phyloP scores from a whole-genome alignment of 108 stramenopile genomes.

The Seminavis robusta region DNA sequence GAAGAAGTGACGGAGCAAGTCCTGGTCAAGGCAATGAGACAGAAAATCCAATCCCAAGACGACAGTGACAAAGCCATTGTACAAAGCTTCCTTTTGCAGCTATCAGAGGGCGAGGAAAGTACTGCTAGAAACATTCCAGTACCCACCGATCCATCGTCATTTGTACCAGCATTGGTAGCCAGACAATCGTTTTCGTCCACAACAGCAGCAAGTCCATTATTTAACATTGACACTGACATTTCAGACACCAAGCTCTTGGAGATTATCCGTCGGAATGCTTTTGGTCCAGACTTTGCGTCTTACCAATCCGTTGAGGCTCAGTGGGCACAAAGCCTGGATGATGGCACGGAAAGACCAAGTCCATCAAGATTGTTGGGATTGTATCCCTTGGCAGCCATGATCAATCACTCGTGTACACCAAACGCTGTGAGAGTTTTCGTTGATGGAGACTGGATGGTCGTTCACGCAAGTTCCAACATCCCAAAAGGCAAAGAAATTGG shows the following conservation, averaged over 20 bases:
- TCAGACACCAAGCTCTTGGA: conserved; percentile 36
- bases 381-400: conserved; percentile 80
- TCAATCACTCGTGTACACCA: conserved; percentile 76
- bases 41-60: neutral
- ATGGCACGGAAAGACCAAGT: neutral
- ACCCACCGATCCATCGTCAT: too few relatives aligned
- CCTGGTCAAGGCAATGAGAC: conserved; percentile 50
- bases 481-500: conserved; percentile 61
- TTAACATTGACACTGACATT: neutral
- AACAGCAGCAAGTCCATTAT: too few relatives aligned
- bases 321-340: neutral
- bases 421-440: conserved; percentile 74
- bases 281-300: conserved; percentile 59
- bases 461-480: conserved; percentile 48
- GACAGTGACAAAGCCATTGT: neutral
- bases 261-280: conserved; percentile 65
- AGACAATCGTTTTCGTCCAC: neutral
- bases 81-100: neutral
- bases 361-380: conserved; percentile 59
- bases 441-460: conserved; percentile 61
- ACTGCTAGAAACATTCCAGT: too few relatives aligned
- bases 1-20: conserved; percentile 50
- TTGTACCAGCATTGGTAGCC: neutral
- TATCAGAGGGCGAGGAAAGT: too few relatives aligned
- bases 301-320: conserved; percentile 20